Conservation (phyloP, 1,284 basidiomycete genomes). For the Tylopilus orsonianus region DNA sequence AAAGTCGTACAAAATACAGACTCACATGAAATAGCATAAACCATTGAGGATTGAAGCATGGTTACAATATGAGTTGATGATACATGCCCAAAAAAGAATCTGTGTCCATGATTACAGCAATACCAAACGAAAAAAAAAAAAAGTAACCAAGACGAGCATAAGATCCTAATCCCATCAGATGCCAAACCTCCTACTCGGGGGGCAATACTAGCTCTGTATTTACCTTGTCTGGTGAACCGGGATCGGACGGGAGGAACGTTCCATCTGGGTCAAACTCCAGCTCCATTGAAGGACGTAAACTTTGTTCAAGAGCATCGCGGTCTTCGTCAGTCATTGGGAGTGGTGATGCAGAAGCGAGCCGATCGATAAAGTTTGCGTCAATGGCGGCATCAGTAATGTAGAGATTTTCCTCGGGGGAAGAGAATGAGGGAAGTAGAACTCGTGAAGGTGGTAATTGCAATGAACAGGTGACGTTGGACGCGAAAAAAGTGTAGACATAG, state of each 20-base stretch:
- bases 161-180: constrained; percentile 3
- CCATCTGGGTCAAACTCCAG: constrained; percentile 33
- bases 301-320: constrained; percentile 21
- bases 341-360: constrained; percentile 36
- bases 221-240: constrained; percentile 35
- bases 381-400: constrained; percentile 24
- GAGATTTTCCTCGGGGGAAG: constrained; percentile 22
- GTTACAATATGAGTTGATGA: constrained; percentile 16
- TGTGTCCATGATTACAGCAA: constrained; percentile 26
- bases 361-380: constrained; percentile 32
- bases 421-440: neutral
- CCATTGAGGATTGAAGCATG: constrained; percentile 1
- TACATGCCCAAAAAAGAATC: constrained; percentile 22
- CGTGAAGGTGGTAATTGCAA: constrained; percentile 32
- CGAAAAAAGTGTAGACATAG: constrained; percentile 50
- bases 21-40: constrained; percentile 15
- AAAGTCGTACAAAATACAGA: too few relatives aligned
- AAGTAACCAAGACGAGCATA: neutral
- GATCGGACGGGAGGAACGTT: constrained; percentile 25
- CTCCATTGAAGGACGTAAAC: constrained; percentile 19
- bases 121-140: constrained; percentile 1
- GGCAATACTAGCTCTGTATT: constrained; percentile 29
- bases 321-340: constrained; percentile 35
- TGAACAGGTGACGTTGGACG: constrained; percentile 38
- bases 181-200: constrained; percentile 29